Evolutionary conservation across 352 stramenopile genomes (phyloP).

Genomic region (Phytophthora boehmeriae): DNA sequence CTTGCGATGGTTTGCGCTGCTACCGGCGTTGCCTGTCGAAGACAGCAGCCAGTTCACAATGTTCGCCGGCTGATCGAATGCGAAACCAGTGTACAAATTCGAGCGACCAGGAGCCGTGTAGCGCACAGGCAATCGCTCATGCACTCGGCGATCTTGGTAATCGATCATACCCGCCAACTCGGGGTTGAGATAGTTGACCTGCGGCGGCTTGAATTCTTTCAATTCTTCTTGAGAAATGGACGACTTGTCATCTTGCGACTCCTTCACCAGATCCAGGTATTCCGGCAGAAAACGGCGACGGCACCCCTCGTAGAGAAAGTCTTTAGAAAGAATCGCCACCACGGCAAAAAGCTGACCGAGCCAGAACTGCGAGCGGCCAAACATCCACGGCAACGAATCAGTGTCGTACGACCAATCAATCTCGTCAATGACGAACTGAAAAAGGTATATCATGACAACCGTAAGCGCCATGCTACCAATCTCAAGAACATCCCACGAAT

Average conservation of each 20-base stretch:
- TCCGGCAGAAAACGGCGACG: conserved; percentile 68
- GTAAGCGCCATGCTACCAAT: conserved; percentile 58
- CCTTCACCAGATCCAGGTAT: conserved; percentile 79
- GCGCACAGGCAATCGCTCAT: conserved; percentile 58
- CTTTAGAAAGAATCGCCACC: conserved; percentile 66
- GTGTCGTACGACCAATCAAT: conserved; percentile 78
- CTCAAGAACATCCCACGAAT: conserved; percentile 79
- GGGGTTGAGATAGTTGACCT: conserved; percentile 62
- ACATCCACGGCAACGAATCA: conserved; percentile 83
- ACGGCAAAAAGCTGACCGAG: conserved; percentile 75
- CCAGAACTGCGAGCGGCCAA: conserved; percentile 70
- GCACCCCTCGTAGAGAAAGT: conserved; percentile 73
- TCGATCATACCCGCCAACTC: conserved; percentile 80
- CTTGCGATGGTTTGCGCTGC: conserved; percentile 48
- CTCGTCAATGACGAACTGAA: conserved; percentile 74
- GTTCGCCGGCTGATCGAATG: conserved; percentile 79
- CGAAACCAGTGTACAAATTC: conserved; percentile 81
- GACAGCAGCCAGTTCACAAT: conserved; percentile 81
- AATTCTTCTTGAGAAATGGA: conserved; percentile 51
- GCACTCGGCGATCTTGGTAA: conserved; percentile 72
- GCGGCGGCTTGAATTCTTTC: conserved; percentile 50
- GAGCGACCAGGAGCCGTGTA: conserved; percentile 40
- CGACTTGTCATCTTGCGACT: conserved; percentile 37
- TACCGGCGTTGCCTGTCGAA: conserved; percentile 41
- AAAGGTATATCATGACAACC: conserved; percentile 61